Evolutionary conservation across 176 grass and related monocot species (phyloP).

Genomic region (Cenchrus americanus): DNA sequence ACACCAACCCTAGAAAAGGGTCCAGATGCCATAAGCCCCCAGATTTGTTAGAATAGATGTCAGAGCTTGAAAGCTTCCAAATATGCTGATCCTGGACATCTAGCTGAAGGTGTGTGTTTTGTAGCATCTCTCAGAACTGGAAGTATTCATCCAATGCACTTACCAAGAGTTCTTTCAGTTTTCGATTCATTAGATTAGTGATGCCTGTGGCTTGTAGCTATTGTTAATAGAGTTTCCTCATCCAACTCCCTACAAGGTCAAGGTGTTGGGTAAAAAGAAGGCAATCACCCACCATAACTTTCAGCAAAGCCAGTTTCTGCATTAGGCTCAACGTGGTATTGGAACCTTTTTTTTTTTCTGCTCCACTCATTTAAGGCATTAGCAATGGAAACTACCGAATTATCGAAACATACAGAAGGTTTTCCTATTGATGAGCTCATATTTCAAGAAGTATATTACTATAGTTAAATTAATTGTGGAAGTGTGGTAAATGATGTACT

Average conservation of each 20-base stretch:
- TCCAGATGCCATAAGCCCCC: too few species aligned
- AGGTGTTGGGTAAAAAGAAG: background rate
- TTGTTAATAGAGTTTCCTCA: background rate
- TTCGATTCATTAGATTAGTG: conserved; percentile 1
- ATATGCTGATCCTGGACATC: too few species aligned
- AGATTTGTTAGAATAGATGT: background rate
- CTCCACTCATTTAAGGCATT: conserved; percentile 12
- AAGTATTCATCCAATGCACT: too few species aligned
- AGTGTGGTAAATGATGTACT: background rate
- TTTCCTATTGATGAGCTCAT: background rate
- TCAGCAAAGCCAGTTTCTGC: background rate
- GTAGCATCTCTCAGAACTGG: too few species aligned
- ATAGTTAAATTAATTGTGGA: conserved; percentile 9
- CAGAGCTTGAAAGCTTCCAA: too few species aligned
- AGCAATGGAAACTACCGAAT: background rate
- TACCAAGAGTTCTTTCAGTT: background rate
- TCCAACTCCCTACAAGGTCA: background rate
- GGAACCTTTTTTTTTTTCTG: background rate
- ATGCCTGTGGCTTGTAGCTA: background rate
- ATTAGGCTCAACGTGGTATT: background rate
- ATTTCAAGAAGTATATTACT: background rate
- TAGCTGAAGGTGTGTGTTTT: too few species aligned
- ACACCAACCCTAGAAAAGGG: too few species aligned
- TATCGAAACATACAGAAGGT: background rate
- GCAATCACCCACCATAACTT: background rate